Percentiles rank a stretch among this genome's conserved stretches.
These are phyloP conservation scores for Ascochyta pisi DNA, from an alignment of 2,329 filamentous ascomycete genomes.

Conservation along the genomic window DNA sequence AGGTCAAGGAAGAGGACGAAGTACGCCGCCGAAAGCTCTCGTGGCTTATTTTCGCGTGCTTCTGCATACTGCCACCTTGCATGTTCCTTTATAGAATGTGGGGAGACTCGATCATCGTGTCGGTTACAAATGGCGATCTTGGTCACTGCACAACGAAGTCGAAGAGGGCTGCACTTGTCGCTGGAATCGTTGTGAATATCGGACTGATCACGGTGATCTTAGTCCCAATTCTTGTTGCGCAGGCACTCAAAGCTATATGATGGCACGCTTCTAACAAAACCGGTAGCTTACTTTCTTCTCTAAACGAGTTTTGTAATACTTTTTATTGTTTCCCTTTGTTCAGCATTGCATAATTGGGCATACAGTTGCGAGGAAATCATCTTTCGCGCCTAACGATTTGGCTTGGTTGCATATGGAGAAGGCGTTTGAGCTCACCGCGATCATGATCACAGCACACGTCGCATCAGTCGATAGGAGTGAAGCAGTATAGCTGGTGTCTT, in stretches of 20 bases:
- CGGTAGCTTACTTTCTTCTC: neutral
- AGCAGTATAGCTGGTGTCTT: neutral
- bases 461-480: neutral
- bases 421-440: neutral
- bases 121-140: slow-evolving; percentile 40
- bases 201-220: slow-evolving; percentile 30
- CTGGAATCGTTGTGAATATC: slow-evolving; percentile 40
- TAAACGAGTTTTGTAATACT: neutral
- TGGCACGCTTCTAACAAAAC: neutral
- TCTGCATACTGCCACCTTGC: slow-evolving; percentile 45
- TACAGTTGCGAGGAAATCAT: neutral
- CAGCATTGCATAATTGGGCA: slow-evolving; percentile 19
- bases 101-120: slow-evolving; percentile 42
- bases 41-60: slow-evolving; percentile 42
- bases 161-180: slow-evolving; percentile 42
- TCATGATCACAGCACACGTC: neutral
- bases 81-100: slow-evolving; percentile 47
- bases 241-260: slow-evolving; percentile 30
- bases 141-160: slow-evolving; percentile 36
- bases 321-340: slow-evolving; percentile 8
- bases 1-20: slow-evolving; percentile 32
- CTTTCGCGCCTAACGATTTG: neutral
- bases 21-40: slow-evolving; percentile 38
- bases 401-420: slow-evolving; percentile 7
- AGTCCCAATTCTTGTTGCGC: slow-evolving; percentile 34